Conservation (phyloP, 768 basidiomycete genomes). For the Polyporus arcularius region DNA sequence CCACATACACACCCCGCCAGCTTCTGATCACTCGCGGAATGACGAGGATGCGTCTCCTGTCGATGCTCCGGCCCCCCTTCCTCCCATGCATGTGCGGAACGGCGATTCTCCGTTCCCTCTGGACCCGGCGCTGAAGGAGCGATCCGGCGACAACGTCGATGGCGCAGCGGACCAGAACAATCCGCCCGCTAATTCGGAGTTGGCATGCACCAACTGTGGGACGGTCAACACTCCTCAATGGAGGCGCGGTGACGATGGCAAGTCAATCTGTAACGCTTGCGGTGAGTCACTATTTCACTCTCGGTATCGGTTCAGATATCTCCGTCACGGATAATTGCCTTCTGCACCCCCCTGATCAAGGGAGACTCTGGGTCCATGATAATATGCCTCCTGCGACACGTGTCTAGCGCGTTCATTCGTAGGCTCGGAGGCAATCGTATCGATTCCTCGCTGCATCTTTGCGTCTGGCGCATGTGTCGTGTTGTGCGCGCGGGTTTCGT, state of each 20-base stretch:
- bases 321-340: conserved; percentile 21
- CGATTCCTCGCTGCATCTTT: conserved; percentile 28
- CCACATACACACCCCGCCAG: conserved; percentile 33
- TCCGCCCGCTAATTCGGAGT: conserved; percentile 15
- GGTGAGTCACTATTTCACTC: conserved; percentile 55
- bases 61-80: conserved; percentile 23
- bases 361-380: not conserved
- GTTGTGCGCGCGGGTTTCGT: conserved; percentile 21
- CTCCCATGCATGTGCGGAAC: conserved; percentile 40
- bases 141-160: conserved; percentile 27
- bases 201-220: conserved; percentile 69
- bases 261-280: conserved; percentile 87
- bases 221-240: conserved; percentile 81
- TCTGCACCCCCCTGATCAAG: conserved; percentile 23
- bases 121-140: conserved; percentile 27
- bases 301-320: conserved; percentile 25
- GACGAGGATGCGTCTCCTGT: conserved; percentile 27
- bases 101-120: conserved; percentile 24
- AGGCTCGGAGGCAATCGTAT: conserved; percentile 30
- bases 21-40: conserved; percentile 32
- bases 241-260: conserved; percentile 80
- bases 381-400: conserved; percentile 36
- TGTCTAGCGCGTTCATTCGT: conserved; percentile 34
- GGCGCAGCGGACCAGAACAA: conserved; percentile 19
- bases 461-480: conserved; percentile 25